These are phyloP conservation scores for Saccharomyces hybrid DNA, from an alignment of 1,139 yeast genomes.

Conservation along the genomic window DNA sequence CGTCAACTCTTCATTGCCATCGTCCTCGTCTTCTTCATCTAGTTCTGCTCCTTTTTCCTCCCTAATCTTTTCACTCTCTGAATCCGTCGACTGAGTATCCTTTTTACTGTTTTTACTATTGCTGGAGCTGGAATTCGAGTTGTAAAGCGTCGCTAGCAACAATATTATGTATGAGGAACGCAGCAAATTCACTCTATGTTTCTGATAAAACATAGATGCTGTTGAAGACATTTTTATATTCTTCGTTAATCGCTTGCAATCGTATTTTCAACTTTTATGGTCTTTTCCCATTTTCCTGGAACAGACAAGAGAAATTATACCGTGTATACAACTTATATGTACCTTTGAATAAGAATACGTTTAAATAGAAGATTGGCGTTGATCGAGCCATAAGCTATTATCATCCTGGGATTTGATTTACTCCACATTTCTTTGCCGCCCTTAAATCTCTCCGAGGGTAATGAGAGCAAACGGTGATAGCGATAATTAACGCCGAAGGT, in stretches of 20 bases:
- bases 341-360: not conserved
- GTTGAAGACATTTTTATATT: slow-evolving; percentile 2
- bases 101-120: slow-evolving; percentile 9
- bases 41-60: slow-evolving; percentile 2
- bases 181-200: slow-evolving; percentile 25
- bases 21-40: slow-evolving; percentile 2
- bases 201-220: slow-evolving; percentile 17
- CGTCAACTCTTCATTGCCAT: slow-evolving; percentile 1
- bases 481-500: not conserved
- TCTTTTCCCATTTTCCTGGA: not conserved
- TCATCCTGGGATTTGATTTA: not conserved
- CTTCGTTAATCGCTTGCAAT: not conserved
- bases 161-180: slow-evolving; percentile 26
- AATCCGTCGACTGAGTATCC: slow-evolving; percentile 3
- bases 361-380: not conserved
- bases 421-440: not conserved
- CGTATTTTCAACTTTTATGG: not conserved
- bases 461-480: not conserved
- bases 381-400: not conserved
- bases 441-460: not conserved
- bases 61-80: slow-evolving; percentile 1
- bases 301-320: not conserved
- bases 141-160: slow-evolving; percentile 21
- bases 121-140: slow-evolving; percentile 11
- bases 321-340: not conserved